Base-by-base conservation (phyloP, 345 rosid species). In the Corymbia maculata region DNA sequence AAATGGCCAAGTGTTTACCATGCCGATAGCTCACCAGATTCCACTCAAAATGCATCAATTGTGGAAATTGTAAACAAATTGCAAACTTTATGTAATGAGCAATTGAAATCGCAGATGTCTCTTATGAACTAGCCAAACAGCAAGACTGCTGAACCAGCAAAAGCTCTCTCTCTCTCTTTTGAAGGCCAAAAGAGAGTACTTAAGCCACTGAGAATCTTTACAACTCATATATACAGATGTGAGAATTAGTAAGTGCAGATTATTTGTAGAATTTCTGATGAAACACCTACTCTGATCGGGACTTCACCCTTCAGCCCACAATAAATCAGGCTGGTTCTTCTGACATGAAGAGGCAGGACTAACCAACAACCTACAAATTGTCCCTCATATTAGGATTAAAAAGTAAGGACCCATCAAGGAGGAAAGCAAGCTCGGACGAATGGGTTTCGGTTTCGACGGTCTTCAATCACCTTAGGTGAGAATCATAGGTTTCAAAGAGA, bases 231-330 rank as follows among this genome's bases (percentile, higher is more conserved):
- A 42, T 75, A 75, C 82, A 75, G 82, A 75, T 75, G 49, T 42
- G 82, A 36, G 82, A 75, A 75, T 75, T 44, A 26, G 49, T 5
- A 19, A 75, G 26, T 75, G 49, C 82, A 75, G 82, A 42, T 75
- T 75, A 36, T 42, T 17, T 42, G 82, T 9, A 19, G 49, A 36
- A 75, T 26, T 10, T 75, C 7, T 75, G 13, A 75, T 75, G 82
- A 70, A 75, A 47, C 82, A 17, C 26, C 80, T 28, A 11, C 13
- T 64, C 87, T 15, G 79, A 16, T 47, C 49, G 61, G 50, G 85
- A 88, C 89, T 90, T 91, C 88, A 87, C 87, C 92, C 85, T 86
- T 52, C 91, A 86, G 89, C 87, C 85, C 66, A 61, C 68, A 80
- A 86, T 87, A 89, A 89, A 88, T 36, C 45, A 44, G 52, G 87